Evolutionary conservation across 2,329 filamentous ascomycete species (phyloP), one percentile per base, ranked within the genome.

Genomic region (Aureobasidium pullulans): DNA sequence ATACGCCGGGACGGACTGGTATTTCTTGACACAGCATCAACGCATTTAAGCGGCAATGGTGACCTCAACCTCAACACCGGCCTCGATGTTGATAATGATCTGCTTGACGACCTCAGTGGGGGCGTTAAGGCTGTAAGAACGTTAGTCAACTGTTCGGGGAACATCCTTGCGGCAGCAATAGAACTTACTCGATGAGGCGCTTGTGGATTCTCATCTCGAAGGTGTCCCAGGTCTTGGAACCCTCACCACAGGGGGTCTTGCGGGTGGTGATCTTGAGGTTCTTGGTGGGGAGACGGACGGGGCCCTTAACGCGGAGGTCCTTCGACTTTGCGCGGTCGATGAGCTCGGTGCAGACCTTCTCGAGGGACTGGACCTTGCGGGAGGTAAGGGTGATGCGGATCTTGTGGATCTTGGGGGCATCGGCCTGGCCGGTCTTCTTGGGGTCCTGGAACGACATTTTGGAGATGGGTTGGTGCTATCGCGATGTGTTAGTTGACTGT

Each of bases 141-240:
- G 39, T 56, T 49, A 23, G 16, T 53, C 29, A 56, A 49, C 42
- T 31, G 23, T 16, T 31, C 15, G 31, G n/a, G 9, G 32, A 23
- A 19, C n/a, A 10, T 19, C 6, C 11, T 9, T 19, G 8, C 5
- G 1, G 28, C 11, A 29, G 16, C 40, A 16, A 15, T 15, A 13
- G 10, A 11, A 83, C 85, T 72, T 76, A 89, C 85, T 96, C 92
- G 75, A 96, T 96, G 75, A 96, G 84, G 71, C 92, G 58, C 88
- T 96, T 96, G 86, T 96, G 91, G 77, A 96, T 96, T 82, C 93
- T 88, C 91, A 99, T 95, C 88, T 99, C 93, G 80, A 84, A 99
- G 79, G 84, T 87, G 78, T 97, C 94, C 94, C 94, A 99, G 75
- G 94, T 99, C 90, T 99, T 99, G 80, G 89, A 95, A 82, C 94